Evolutionary conservation across 2,329 filamentous ascomycete species (phyloP), one percentile per base, ranked within the genome.

Genomic region (Colletotrichum somersetense): DNA sequence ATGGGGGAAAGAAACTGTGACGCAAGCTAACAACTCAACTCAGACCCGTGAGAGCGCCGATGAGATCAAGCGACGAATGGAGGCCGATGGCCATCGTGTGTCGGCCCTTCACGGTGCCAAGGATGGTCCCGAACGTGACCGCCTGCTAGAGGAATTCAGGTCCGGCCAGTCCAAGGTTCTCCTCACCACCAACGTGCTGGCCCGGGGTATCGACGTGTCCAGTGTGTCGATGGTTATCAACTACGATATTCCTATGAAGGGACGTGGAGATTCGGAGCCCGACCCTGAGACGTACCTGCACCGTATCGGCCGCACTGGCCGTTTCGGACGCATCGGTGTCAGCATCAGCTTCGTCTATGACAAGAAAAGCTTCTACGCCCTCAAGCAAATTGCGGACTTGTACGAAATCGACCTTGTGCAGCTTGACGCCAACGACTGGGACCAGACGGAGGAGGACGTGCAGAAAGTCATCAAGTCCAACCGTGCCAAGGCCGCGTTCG

Each of bases 221-320:
- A 97, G 84, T 38, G 96, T 99, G 18, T 97, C 95, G 12, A 96
- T 99, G 92, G 96, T 99, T 66, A 95, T 99, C 86, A 99, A 99
- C 86, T 99, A 99, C 83, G 92, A 94, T 77, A 92, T 94, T 70
- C 92, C 92, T 33, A 93, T 92, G 86, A 92, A 92, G 79, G 91
- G 92, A 52, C 84, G 88, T 42, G 91, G 92, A 23, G 95, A 98
- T 76, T 87, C 88, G 38, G 93, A 96, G 82, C 93, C 96, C 18
- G 96, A 99, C 79, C 91, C 91, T 58, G 95, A 98, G 85, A 99
- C 96, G 0, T 99, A 99, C 80, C 92, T 99, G 61, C 96, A 99
- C 87, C 93, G 96, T 80, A 99, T 99, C 77, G 96, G 96, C 73
- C 94, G 96, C 79, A 99, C 96, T 18, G 96, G 96, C 75, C 93